These are phyloP conservation scores for Porcisia deanei DNA, from an alignment of 208 protist genomes.

Conservation along the genomic window DNA sequence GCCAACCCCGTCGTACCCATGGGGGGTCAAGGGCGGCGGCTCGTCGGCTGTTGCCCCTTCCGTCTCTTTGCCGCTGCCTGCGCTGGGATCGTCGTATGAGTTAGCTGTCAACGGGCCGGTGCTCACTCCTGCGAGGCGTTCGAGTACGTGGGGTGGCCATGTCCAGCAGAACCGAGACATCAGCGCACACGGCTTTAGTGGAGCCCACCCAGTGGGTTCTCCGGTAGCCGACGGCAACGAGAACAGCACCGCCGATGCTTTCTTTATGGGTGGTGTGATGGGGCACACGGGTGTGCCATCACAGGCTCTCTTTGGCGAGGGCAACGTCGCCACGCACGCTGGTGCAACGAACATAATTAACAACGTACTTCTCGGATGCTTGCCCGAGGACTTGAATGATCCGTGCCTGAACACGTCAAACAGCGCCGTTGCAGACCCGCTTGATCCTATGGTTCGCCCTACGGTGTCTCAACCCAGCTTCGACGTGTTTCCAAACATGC, in stretches of 20 bases:
- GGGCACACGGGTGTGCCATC: conserved; percentile 14
- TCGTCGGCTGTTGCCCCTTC: not conserved
- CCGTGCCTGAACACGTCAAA: conserved; percentile 13
- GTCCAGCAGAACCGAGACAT: no score
- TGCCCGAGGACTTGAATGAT: conserved; percentile 29
- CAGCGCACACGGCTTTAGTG: not conserved
- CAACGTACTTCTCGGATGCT: conserved; percentile 44
- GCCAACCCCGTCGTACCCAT: not conserved
- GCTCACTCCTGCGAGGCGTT: no score
- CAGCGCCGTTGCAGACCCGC: conserved; percentile 13
- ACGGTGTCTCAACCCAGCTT: conserved; percentile 3
- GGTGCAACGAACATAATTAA: conserved; percentile 46
- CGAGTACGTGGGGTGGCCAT: not conserved
- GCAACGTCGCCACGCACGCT: conserved; percentile 33
- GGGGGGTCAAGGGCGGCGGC: not conserved
- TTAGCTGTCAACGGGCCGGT: not conserved
- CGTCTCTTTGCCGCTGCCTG: conserved; percentile 2
- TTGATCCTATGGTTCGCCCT: conserved; percentile 11
- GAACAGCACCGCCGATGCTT: not conserved
- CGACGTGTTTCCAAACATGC: conserved; percentile 15
- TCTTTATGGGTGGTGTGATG: conserved; percentile 9
- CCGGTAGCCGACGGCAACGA: not conserved
- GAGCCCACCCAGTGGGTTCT: not conserved
- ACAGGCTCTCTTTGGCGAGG: conserved; percentile 15
- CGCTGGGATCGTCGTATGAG: not conserved